Conservation (phyloP, 169 alveolate species). For the Neospora caninum region DNA sequence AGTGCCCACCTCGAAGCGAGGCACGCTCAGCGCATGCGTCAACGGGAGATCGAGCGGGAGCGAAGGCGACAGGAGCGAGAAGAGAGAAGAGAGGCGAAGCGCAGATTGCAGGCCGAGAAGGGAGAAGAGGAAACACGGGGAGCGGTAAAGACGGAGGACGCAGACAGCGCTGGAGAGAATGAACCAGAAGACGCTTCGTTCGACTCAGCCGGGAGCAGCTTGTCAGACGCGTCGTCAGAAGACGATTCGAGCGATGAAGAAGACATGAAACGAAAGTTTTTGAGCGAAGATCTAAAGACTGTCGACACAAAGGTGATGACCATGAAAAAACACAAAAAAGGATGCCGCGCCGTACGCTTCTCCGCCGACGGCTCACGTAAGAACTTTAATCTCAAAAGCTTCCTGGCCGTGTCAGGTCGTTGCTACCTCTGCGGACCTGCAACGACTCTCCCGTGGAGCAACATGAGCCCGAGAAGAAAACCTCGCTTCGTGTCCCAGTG, state of each 20-base stretch:
- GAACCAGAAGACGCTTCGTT: neutral
- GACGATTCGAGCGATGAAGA: neutral
- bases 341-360: slow-evolving; percentile 37
- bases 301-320: neutral
- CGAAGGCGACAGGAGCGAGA: neutral
- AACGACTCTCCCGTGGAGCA: no score
- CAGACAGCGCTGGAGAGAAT: neutral
- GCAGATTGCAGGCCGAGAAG: slow-evolving; percentile 35
- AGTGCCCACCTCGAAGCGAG: neutral
- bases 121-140: neutral
- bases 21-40: neutral
- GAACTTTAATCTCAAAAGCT: neutral
- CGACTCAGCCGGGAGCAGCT: neutral
- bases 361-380: slow-evolving; percentile 34
- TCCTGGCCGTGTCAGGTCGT: no score
- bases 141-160: neutral
- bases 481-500: no score
- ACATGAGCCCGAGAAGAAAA: no score
- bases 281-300: slow-evolving; percentile 27
- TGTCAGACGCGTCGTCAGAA: neutral
- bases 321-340: slow-evolving; percentile 26
- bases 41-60: neutral
- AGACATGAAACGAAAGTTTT: neutral
- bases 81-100: neutral
- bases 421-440: neutral